Evolutionary conservation across 78 protist species (phyloP).

Genomic region (Anaeramoeba flamelloides): DNA sequence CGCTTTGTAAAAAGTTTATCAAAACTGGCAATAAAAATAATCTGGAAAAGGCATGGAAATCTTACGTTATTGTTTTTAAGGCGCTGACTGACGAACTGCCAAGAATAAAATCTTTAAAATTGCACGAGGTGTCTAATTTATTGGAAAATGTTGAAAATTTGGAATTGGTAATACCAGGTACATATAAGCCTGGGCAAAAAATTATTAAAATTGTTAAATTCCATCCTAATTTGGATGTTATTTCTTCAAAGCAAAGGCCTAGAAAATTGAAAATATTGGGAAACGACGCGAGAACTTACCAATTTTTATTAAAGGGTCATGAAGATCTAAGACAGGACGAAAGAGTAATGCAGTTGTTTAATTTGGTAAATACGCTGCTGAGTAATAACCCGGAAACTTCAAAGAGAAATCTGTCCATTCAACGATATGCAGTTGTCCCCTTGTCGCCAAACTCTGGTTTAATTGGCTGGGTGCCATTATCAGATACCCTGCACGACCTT

Average conservation of each 20-base stretch:
- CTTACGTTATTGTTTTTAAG: no score
- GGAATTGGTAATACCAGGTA: no score
- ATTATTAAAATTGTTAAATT: slow-evolving; percentile 18
- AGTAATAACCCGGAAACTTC: slow-evolving; percentile 7
- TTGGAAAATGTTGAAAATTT: no score
- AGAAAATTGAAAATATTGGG: slow-evolving; percentile 50
- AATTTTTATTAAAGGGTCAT: slow-evolving; percentile 54
- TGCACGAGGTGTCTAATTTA: no score
- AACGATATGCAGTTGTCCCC: slow-evolving; percentile 66
- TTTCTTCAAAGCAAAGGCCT: slow-evolving; percentile 68
- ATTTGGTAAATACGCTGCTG: slow-evolving; percentile 79
- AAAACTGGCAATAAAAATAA: no score
- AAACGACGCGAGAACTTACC: slow-evolving; percentile 41
- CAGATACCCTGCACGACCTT: slow-evolving; percentile 80
- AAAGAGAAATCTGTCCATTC: slow-evolving; percentile 18
- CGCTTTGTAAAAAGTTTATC: no score
- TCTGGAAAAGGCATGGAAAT: no score
- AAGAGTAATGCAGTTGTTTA: slow-evolving; percentile 87
- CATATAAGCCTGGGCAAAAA: no score
- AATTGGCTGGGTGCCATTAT: slow-evolving; percentile 69
- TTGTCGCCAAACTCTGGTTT: slow-evolving; percentile 49
- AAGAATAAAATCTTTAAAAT: no score
- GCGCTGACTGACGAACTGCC: no score
- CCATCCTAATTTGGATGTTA: slow-evolving; percentile 17
- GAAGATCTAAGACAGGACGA: slow-evolving; percentile 74